Conservation (phyloP, 306 rosid genomes). For the Citrullus amarus region DNA sequence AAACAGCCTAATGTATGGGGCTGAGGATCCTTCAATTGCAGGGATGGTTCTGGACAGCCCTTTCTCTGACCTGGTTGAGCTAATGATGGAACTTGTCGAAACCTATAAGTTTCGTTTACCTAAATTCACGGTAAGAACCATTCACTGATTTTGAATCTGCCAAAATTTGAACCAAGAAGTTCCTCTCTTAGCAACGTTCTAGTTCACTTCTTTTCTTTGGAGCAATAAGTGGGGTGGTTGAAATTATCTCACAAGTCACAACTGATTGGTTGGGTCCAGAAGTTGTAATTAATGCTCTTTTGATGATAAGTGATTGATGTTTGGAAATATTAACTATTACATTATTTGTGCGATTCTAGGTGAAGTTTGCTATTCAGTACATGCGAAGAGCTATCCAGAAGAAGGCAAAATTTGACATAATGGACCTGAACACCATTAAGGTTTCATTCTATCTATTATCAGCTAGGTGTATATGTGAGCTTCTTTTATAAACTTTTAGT, state of each 20-base stretch:
- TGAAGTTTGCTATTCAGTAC: constrained; percentile 85
- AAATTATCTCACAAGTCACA: not conserved
- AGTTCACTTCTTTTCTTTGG: not conserved
- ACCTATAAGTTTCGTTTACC: constrained; percentile 75
- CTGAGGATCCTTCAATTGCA: constrained; percentile 97
- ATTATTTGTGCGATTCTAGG: constrained; percentile 27
- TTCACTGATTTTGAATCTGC: not conserved
- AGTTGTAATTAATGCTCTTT: not conserved
- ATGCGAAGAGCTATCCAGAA: constrained; percentile 83
- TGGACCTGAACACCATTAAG: constrained; percentile 72
- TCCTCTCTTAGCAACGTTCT: not conserved
- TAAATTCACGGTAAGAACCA: constrained; percentile 76
- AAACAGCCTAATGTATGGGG: constrained; percentile 90
- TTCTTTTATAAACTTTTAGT: not conserved
- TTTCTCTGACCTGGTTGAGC: constrained; percentile 86
- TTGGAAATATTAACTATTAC: not conserved
- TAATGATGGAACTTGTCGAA: constrained; percentile 96
- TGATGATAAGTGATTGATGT: not conserved
- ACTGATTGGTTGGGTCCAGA: not conserved
- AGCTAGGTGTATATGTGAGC: not conserved
- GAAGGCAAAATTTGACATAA: constrained; percentile 94
- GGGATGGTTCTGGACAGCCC: constrained; percentile 98
- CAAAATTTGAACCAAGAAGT: not conserved
- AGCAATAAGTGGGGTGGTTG: not conserved
- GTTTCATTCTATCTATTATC: constrained; percentile 15